phyloP scores from a whole-genome alignment of 345 rosid genomes.

The Eutrema yunnanense region DNA sequence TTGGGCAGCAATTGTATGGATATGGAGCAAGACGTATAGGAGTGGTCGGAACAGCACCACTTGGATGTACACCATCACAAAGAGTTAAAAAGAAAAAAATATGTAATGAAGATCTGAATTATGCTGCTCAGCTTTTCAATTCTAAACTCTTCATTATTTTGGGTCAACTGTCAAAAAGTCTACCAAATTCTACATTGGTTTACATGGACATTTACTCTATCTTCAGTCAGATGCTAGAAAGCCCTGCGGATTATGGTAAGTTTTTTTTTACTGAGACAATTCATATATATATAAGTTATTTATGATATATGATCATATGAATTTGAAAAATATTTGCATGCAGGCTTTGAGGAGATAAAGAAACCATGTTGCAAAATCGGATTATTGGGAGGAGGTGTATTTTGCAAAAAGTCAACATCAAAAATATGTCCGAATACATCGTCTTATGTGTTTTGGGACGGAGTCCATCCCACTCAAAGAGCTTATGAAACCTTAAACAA shows the following conservation, averaged over 20 bases:
- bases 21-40: constrained; percentile 58
- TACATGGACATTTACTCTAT: constrained; percentile 41
- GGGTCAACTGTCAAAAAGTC: constrained; percentile 23
- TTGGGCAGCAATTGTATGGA: constrained; percentile 42
- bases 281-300: background rate
- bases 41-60: constrained; percentile 43
- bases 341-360: constrained; percentile 24
- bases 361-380: constrained; percentile 31
- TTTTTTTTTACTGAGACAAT: background rate
- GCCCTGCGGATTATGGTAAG: constrained; percentile 49
- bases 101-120: constrained; percentile 37
- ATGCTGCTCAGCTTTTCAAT: constrained; percentile 49
- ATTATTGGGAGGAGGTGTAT: constrained; percentile 12
- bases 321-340: background rate
- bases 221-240: constrained; percentile 36
- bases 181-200: constrained; percentile 34
- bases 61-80: constrained; percentile 65
- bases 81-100: constrained; percentile 42
- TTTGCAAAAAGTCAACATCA: constrained; percentile 4
- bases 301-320: background rate
- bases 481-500: constrained; percentile 19
- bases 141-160: constrained; percentile 36
- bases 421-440: constrained; percentile 18
- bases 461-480: constrained; percentile 37
- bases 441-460: constrained; percentile 30